phyloP scores from a whole-genome alignment of 2,329 filamentous ascomycete genomes.

The Ophiostoma fasciatum region DNA sequence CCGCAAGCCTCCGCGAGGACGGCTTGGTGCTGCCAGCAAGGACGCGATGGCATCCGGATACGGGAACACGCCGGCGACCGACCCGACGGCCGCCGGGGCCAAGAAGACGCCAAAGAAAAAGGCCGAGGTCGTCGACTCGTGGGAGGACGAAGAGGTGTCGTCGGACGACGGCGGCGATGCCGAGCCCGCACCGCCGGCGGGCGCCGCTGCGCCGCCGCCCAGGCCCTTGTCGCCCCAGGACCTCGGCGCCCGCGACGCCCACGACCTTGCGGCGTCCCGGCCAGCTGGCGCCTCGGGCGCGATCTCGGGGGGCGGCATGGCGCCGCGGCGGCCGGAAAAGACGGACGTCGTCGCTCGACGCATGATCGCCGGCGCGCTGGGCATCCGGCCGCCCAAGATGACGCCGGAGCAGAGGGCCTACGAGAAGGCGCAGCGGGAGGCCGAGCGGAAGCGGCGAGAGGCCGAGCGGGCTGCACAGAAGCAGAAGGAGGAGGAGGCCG shows the following conservation, averaged over 20 bases:
- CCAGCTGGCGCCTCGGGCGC: too few species aligned
- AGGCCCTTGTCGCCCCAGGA: too few species aligned
- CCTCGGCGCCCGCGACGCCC: too few species aligned
- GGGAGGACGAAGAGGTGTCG: slow-evolving; percentile 56
- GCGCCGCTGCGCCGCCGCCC: slow-evolving; percentile 42
- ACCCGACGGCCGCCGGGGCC: slow-evolving; percentile 1
- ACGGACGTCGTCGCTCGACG: slow-evolving; percentile 81
- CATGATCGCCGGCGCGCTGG: slow-evolving; percentile 79
- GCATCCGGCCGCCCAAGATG: slow-evolving; percentile 62
- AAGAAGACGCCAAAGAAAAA: slow-evolving; percentile 20
- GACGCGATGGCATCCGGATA: slow-evolving; percentile 7
- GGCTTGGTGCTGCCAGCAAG: not conserved
- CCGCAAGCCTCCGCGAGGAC: too few species aligned
- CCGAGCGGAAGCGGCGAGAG: slow-evolving; percentile 65
- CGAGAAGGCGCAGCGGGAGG: slow-evolving; percentile 66
- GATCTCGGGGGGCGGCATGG: too few species aligned
- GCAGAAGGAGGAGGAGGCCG: slow-evolving; percentile 45
- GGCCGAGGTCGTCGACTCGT: slow-evolving; percentile 48
- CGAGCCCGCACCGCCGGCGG: slow-evolving; percentile 11
- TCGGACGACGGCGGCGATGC: slow-evolving; percentile 23
- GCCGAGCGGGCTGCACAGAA: slow-evolving; percentile 54
- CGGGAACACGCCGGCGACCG: not conserved
- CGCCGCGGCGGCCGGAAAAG: slow-evolving; percentile 63
- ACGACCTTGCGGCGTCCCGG: too few species aligned
- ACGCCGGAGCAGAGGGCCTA: slow-evolving; percentile 85